Evolutionary conservation across 495 filamentous ascomycete species (phyloP), one percentile per base, ranked within the genome.

Genomic region (Daldinia concentrica): DNA sequence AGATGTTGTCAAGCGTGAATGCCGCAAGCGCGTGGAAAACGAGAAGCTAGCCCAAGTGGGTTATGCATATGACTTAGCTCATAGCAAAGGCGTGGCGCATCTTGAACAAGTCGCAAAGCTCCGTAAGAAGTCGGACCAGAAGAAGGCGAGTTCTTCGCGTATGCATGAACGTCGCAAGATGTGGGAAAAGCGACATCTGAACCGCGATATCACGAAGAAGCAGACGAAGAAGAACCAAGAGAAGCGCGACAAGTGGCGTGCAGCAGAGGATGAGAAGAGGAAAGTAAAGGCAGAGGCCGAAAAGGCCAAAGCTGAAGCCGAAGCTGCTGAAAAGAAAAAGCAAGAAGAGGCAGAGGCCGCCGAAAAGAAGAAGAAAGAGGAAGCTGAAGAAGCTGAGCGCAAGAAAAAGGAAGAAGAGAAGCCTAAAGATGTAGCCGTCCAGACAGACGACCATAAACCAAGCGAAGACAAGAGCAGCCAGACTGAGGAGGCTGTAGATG

Each of bases 21-120:
- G 91, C 64, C 83, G 86, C 45, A 82, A 79, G 7, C 85, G 88
- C 30, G 87, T 90, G 54, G 82, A 85, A 75, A 85, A 85, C 62
- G 93, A 94, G 69, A 98, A 98, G 79, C 84, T 98, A 2, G 88
- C 93, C 6, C 90, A 93, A 71, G 89, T 95, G 2, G 94, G 93
- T 12, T 87, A 91, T 34, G 91, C 91, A 2, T 97, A 97, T 66
- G 94, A 97, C 76, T 81, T 97, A n/a, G 93, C 94, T 1, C 92
- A 97, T 76, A 92, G 90, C 60, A 95, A 94, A 78, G 93, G 90
- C 15, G 80, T 82, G 4, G 80, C 81, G 3, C 86, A 92, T 27
- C 83, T 93, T 17, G 89, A 73, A 82, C 90, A 73, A 64, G 84
- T 80, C 82, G 91, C 79, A 83, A 87, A 79, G 68, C 75, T 83